A percentile compares a stretch with the other conserved stretches of the same genome.
Conservation (phyloP, 2,329 filamentous ascomycete species). For the Alternaria alternata region DNA sequence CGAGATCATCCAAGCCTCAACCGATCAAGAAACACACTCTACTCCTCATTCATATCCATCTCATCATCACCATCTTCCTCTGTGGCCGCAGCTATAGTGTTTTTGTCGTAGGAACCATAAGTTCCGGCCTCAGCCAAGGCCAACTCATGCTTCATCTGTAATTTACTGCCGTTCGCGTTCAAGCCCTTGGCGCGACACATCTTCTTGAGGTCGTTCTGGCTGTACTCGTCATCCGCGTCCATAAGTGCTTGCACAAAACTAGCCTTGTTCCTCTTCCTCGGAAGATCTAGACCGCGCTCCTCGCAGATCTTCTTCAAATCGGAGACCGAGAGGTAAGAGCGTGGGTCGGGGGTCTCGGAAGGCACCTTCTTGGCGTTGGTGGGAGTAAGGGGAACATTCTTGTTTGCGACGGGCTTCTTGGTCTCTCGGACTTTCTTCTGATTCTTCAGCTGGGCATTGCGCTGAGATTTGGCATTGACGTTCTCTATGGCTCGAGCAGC, state of each 20-base stretch:
- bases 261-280: slow-evolving; percentile 20
- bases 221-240: slow-evolving; percentile 35
- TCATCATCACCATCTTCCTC: slow-evolving; percentile 12
- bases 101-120: slow-evolving; percentile 28
- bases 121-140: slow-evolving; percentile 32
- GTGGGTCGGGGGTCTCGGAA: slow-evolving; percentile 32
- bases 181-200: slow-evolving; percentile 36
- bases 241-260: slow-evolving; percentile 31
- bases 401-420: slow-evolving; percentile 8
- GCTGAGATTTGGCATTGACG: slow-evolving; percentile 21
- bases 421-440: slow-evolving; percentile 6
- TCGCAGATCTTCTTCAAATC: slow-evolving; percentile 37
- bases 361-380: slow-evolving; percentile 19
- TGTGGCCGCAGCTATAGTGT: slow-evolving; percentile 8
- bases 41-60: neutral
- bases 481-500: slow-evolving; percentile 27
- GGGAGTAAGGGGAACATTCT: neutral
- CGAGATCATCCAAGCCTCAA: neutral
- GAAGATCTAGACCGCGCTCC: slow-evolving; percentile 23
- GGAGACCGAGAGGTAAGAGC: slow-evolving; percentile 27
- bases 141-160: slow-evolving; percentile 35
- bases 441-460: slow-evolving; percentile 29
- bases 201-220: slow-evolving; percentile 28
- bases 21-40: neutral
- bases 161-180: slow-evolving; percentile 30